Percentiles rank a stretch among this genome's conserved stretches.
These are phyloP conservation scores for Mortierella alpina DNA, from an alignment of 192 early-diverging fungal genomes.

Conservation along the genomic window DNA sequence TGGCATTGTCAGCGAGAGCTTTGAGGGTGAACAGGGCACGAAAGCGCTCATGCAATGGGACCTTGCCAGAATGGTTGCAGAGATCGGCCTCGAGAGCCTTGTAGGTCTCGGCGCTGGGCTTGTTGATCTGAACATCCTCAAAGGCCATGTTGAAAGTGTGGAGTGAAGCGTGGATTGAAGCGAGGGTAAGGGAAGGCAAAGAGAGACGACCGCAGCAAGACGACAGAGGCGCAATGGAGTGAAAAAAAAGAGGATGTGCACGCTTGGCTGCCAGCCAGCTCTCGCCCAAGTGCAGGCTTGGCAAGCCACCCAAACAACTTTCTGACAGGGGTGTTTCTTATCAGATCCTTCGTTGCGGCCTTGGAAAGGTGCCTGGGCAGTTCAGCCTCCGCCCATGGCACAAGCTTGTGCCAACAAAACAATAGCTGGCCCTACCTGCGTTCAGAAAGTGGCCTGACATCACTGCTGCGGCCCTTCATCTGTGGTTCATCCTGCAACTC, in stretches of 20 bases:
- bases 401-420: no score
- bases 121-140: slow-evolving; percentile 42
- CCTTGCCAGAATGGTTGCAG: slow-evolving; percentile 67
- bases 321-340: no score
- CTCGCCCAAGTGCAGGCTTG: no score
- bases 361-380: no score
- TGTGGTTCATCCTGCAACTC: no score
- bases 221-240: neutral
- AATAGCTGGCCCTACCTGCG: no score
- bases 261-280: neutral
- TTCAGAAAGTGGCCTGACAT: no score
- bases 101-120: slow-evolving; percentile 55
- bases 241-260: neutral
- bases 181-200: neutral
- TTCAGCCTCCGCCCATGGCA: no score
- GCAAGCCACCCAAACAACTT: no score
- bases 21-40: slow-evolving; percentile 95
- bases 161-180: neutral
- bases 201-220: neutral
- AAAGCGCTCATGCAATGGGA: slow-evolving; percentile 88
- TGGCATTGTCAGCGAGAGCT: slow-evolving; percentile 73
- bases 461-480: no score
- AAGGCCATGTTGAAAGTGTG: slow-evolving; percentile 26
- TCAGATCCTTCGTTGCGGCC: no score
- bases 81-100: slow-evolving; percentile 72